Percentiles rank a stretch among this genome's conserved stretches.
phyloP scores from a whole-genome alignment of 441 rosid species.

The Francoa sonchifolia region DNA sequence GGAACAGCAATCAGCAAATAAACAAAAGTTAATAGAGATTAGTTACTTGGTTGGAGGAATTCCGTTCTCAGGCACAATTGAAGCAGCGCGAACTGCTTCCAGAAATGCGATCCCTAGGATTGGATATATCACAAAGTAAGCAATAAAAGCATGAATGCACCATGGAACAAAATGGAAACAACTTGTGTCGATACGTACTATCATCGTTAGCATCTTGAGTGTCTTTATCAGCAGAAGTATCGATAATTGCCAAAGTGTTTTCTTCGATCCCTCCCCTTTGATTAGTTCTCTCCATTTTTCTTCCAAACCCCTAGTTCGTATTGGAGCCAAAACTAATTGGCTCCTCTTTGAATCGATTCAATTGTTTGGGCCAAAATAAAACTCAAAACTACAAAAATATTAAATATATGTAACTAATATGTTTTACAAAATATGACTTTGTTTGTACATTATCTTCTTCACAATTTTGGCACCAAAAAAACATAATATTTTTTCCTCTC shows the following conservation, averaged over 20 bases:
- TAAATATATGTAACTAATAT: too few species aligned
- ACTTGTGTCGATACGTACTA: conserved; percentile 19
- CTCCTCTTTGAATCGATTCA: too few species aligned
- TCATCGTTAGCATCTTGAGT: conserved; percentile 50
- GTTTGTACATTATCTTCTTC: too few species aligned
- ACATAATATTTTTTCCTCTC: too few species aligned
- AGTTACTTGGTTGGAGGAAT: conserved; percentile 44
- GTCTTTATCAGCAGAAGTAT: conserved; percentile 30
- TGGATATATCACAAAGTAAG: not conserved
- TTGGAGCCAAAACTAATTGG: too few species aligned
- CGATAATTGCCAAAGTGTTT: conserved; percentile 65
- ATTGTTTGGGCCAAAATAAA: too few species aligned
- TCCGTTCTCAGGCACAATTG: conserved; percentile 30
- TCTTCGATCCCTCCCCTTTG: conserved; percentile 41
- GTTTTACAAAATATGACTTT: too few species aligned
- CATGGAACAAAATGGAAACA: not conserved
- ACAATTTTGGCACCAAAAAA: too few species aligned
- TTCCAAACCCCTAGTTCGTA: not conserved
- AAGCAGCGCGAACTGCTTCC: conserved; percentile 62
- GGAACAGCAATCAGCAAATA: not conserved
- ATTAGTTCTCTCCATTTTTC: conserved; percentile 3
- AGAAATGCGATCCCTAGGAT: conserved; percentile 54
- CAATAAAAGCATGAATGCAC: not conserved
- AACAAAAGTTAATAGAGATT: not conserved
- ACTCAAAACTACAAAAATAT: too few species aligned